phyloP scores from a whole-genome alignment of 768 basidiomycete species.

The Leccinum truebloodii region DNA sequence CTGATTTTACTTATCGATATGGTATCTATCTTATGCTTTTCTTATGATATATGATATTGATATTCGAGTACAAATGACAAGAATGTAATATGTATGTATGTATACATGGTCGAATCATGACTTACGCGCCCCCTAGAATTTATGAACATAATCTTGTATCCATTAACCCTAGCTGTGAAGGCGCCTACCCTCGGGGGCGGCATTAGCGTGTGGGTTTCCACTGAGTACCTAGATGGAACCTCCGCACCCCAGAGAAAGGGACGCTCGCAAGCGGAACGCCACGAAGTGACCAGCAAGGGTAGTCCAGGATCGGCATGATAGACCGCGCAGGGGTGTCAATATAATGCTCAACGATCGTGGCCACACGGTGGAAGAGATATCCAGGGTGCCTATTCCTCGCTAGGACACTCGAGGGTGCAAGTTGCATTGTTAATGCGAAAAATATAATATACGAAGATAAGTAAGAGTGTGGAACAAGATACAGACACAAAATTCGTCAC shows the following conservation, averaged over 20 bases:
- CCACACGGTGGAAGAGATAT: not conserved
- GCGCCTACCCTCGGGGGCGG: not conserved
- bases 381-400: not conserved
- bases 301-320: not conserved
- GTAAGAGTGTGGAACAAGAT: constrained; percentile 1
- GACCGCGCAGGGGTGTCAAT: not conserved
- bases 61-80: constrained; percentile 13
- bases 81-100: constrained; percentile 13
- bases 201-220: not conserved
- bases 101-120: constrained; percentile 8
- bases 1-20: constrained; percentile 13
- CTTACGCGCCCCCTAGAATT: not conserved
- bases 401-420: not conserved
- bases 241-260: not conserved
- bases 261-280: not conserved
- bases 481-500: not conserved
- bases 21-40: constrained; percentile 10
- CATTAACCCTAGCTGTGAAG: not conserved
- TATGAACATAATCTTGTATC: not conserved
- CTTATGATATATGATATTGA: constrained; percentile 7
- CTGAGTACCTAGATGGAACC: not conserved
- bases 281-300: not conserved
- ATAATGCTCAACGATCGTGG: not conserved
- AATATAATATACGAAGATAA: constrained; percentile 8
- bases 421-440: not conserved